phyloP scores from a whole-genome alignment of 352 stramenopile genomes.

The Poterioochromonas sp. region DNA sequence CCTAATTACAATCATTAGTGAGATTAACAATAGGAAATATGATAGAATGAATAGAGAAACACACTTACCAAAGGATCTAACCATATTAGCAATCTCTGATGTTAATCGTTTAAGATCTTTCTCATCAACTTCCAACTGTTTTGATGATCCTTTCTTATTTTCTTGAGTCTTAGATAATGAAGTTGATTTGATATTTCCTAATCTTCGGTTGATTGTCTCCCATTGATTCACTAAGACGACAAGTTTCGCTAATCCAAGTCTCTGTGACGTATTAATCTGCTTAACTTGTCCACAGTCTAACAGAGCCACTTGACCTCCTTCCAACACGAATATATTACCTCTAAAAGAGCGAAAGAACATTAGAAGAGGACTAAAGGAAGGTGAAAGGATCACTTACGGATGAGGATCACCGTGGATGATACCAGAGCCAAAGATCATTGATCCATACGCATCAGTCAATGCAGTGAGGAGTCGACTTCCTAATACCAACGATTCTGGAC shows the following conservation, averaged over 20 bases:
- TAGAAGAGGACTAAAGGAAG: neutral
- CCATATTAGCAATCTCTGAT: no score
- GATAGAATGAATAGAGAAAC: neutral
- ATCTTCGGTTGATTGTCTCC: no score
- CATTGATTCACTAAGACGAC: constrained; percentile 52
- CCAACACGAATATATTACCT: constrained; percentile 68
- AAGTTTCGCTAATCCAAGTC: constrained; percentile 51
- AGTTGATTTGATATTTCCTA: no score
- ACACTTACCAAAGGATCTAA: neutral
- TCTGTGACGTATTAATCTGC: constrained; percentile 47
- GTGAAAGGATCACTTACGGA: constrained; percentile 30
- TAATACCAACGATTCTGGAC: constrained; percentile 61
- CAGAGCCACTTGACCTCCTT: constrained; percentile 55
- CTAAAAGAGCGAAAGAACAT: no score
- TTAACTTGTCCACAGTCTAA: constrained; percentile 73
- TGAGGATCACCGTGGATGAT: constrained; percentile 56
- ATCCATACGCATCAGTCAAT: constrained; percentile 62
- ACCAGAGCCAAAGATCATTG: constrained; percentile 61
- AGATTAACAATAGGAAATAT: neutral
- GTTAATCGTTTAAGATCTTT: no score
- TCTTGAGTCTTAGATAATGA: neutral
- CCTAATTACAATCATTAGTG: no score
- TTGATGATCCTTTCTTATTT: neutral
- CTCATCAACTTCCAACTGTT: no score
- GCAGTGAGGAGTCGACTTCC: constrained; percentile 52